Evolutionary conservation across 345 rosid species (phyloP).

Genomic region (Sonneratia alba): DNA sequence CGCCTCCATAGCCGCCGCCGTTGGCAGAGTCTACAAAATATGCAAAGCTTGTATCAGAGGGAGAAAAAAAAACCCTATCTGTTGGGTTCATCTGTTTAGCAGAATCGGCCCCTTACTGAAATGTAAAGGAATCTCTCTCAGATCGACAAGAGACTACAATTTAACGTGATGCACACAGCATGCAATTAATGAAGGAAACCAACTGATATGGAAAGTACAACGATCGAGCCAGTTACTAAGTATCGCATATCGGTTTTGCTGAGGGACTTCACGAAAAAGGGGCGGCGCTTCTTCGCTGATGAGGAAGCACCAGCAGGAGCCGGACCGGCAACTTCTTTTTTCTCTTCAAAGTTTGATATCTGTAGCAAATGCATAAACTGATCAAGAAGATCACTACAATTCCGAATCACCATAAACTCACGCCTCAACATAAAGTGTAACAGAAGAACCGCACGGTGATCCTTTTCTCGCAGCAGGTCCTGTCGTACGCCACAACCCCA

Average conservation of each 20-base stretch:
- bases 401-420: no score
- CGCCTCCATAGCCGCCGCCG: not conserved
- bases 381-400: no score
- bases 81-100: no score
- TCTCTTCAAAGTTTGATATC: not conserved
- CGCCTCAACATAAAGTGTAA: no score
- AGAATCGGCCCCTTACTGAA: no score
- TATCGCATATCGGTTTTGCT: not conserved
- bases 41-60: no score
- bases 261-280: not conserved
- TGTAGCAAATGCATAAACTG: no score
- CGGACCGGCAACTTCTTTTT: not conserved
- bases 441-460: not conserved
- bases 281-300: not conserved
- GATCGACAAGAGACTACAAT: no score
- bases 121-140: no score
- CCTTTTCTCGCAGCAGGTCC: conserved; percentile 6
- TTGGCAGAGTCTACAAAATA: not conserved
- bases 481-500: not conserved
- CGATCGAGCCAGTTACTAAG: not conserved
- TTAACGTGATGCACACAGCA: no score
- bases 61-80: no score
- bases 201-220: not conserved
- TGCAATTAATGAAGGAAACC: not conserved
- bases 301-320: not conserved